These are phyloP conservation scores for Zymoseptoria tritici DNA, from an alignment of 2,329 filamentous ascomycete species.

Conservation along the genomic window DNA sequence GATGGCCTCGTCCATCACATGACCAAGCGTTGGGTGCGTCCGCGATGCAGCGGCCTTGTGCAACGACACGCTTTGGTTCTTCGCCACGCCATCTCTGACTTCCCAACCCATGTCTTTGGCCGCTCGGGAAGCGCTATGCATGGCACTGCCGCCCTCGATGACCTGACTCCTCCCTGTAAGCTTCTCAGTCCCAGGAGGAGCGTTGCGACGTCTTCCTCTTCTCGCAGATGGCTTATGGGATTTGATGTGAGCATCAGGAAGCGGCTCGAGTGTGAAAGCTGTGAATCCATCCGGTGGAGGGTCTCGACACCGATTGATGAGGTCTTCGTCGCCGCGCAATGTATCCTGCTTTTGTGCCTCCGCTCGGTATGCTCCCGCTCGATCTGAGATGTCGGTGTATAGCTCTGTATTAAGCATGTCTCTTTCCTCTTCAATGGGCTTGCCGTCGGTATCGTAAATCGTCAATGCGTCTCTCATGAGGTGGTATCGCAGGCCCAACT, in stretches of 20 bases:
- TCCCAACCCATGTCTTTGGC: slow-evolving; percentile 77
- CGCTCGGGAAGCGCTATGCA: slow-evolving; percentile 67
- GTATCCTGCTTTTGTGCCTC: slow-evolving; percentile 62
- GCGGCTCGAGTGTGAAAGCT: slow-evolving; percentile 26
- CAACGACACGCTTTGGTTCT: slow-evolving; percentile 54
- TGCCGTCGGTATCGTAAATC: slow-evolving; percentile 78
- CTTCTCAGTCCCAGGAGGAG: slow-evolving; percentile 48
- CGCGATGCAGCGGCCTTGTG: slow-evolving; percentile 57
- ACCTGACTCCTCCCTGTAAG: slow-evolving; percentile 67
- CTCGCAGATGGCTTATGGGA: slow-evolving; percentile 24
- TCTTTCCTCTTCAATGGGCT: slow-evolving; percentile 65
- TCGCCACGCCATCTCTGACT: slow-evolving; percentile 54
- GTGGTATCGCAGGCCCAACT: slow-evolving; percentile 81
- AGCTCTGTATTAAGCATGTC: slow-evolving; percentile 83
- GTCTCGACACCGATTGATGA: slow-evolving; percentile 79
- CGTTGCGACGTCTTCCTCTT: slow-evolving; percentile 33
- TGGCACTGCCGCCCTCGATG: slow-evolving; percentile 60
- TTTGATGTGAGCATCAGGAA: slow-evolving; percentile 23
- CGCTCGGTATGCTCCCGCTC: slow-evolving; percentile 83
- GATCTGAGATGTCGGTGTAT: slow-evolving; percentile 90
- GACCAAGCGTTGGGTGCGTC: slow-evolving; percentile 67
- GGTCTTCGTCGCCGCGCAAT: slow-evolving; percentile 71
- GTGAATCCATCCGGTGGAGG: slow-evolving; percentile 38
- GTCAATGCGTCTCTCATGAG: slow-evolving; percentile 71
- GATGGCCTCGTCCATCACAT: slow-evolving; percentile 88